Evolutionary conservation across 176 grass and related monocot species (phyloP).

Genomic region (Dendrocalamus sinicus): DNA sequence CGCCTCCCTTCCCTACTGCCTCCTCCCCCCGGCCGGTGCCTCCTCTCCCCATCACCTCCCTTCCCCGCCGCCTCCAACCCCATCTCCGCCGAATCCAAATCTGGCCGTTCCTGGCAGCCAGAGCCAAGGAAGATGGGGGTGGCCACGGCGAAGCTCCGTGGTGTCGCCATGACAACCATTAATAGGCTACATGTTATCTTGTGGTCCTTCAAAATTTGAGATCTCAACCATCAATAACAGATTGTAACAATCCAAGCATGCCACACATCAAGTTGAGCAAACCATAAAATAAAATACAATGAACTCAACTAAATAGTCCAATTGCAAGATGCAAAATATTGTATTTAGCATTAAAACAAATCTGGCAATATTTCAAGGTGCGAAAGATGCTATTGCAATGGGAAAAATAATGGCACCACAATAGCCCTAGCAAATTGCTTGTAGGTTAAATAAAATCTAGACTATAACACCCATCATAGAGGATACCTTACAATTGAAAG

Average conservation of each 20-base stretch:
- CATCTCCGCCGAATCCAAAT: too few relatives aligned
- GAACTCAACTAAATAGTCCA: not conserved
- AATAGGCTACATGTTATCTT: not conserved
- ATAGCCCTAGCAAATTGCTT: not conserved
- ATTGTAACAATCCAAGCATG: not conserved
- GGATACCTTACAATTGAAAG: not conserved
- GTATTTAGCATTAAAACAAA: not conserved
- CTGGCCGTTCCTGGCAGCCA: too few relatives aligned
- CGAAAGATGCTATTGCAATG: not conserved
- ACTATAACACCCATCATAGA: not conserved
- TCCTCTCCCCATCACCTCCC: too few relatives aligned
- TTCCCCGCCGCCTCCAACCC: too few relatives aligned
- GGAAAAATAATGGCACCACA: not conserved
- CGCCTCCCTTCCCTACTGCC: too few relatives aligned
- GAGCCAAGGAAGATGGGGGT: too few relatives aligned
- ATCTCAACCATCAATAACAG: not conserved
- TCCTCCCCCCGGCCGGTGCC: too few relatives aligned
- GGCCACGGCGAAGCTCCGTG: too few relatives aligned
- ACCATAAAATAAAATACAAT: slow-evolving; percentile 9
- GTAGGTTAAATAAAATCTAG: not conserved
- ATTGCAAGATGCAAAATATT: not conserved
- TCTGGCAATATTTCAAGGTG: not conserved
- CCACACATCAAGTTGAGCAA: not conserved
- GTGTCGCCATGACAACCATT: too few relatives aligned
- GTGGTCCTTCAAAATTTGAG: not conserved